Base-by-base conservation (phyloP, 2,329 filamentous ascomycete species). In the Arachnomyces sp. region DNA sequence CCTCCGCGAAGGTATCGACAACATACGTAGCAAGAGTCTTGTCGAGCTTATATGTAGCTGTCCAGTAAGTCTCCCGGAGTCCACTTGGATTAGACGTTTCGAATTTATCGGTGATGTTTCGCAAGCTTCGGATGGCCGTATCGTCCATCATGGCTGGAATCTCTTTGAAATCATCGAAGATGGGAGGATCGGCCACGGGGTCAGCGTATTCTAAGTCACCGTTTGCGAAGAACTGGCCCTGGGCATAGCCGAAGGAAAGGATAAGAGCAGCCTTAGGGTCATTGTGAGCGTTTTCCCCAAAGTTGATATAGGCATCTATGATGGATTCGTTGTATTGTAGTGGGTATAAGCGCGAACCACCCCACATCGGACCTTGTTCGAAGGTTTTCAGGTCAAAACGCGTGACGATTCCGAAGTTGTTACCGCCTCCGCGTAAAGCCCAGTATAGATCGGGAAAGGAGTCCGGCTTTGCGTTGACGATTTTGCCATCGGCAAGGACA, bases 351-450 rank as follows among this genome's bases (percentile, higher is more conserved):
- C 53, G 53, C 3, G 53, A 39, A 6, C 65, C 64, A 28, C 63
- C 66, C 60, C 64, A 67, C 37, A 72, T 53, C 2, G 55, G 25
- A 9, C 59, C 61, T 6, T 53, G 60, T 1, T 58, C 52, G 34
- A 63, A 59, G 0, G 65, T 64, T 9, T 54, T 54, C 11, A 72
- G 51, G 15, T 67, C 61, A 43, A 65, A 65, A 7, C 51, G 54
- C 12, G 68, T 63, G 39, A 66, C 59, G 31, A 66, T 25, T 34
- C 72, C 73, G 44, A 69, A 74, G 48, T 73, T 75, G 55, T 69
- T 73, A 13, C 69, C 69, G 13, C 75, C 74, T 11, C 74, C 75
- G 39, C 69, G 67, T 5, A 77, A 62, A 0, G 68, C 71, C 47
- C 59, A 62, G 54, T 63, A 76, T 5, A 79, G 58, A 39, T 77